These are phyloP conservation scores for Yamadazyma kitorensis DNA, from an alignment of 805 yeast genomes.

Conservation along the genomic window DNA sequence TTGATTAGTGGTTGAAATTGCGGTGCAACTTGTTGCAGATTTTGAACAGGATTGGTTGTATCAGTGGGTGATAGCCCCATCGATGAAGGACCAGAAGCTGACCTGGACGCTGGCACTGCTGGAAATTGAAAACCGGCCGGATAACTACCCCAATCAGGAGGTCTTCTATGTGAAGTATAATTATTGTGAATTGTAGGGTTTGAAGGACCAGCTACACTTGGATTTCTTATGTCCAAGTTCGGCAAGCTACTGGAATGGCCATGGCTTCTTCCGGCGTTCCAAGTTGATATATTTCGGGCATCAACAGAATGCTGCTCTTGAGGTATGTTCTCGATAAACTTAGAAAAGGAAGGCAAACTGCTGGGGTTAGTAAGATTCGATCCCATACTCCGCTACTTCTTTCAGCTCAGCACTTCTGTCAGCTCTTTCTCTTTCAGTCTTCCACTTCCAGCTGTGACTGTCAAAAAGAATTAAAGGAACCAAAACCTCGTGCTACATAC, in stretches of 20 bases:
- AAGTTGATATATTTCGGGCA: neutral
- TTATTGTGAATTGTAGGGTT: neutral
- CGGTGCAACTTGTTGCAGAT: neutral
- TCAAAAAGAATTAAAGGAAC: too few relatives aligned
- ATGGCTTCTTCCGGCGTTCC: slow-evolving; percentile 1
- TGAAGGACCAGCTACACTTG: neutral
- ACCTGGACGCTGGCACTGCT: neutral
- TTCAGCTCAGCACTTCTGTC: too few relatives aligned
- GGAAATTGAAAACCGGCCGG: slow-evolving; percentile 8
- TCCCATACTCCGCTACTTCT: too few relatives aligned
- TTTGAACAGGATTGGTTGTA: too few relatives aligned
- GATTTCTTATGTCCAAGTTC: neutral
- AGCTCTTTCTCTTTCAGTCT: too few relatives aligned
- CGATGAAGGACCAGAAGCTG: neutral
- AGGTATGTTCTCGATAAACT: slow-evolving; percentile 6
- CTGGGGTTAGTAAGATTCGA: too few relatives aligned
- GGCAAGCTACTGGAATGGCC: slow-evolving; percentile 6
- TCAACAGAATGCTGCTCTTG: neutral
- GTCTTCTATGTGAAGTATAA: slow-evolving; percentile 1
- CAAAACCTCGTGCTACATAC: too few relatives aligned
- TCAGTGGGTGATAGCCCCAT: too few relatives aligned
- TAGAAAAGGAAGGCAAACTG: slow-evolving; percentile 11
- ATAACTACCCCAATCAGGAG: slow-evolving; percentile 1
- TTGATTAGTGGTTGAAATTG: neutral
- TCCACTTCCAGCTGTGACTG: too few relatives aligned